phyloP scores from a whole-genome alignment of 129 eudicot genomes.

The Artemisia annua region DNA sequence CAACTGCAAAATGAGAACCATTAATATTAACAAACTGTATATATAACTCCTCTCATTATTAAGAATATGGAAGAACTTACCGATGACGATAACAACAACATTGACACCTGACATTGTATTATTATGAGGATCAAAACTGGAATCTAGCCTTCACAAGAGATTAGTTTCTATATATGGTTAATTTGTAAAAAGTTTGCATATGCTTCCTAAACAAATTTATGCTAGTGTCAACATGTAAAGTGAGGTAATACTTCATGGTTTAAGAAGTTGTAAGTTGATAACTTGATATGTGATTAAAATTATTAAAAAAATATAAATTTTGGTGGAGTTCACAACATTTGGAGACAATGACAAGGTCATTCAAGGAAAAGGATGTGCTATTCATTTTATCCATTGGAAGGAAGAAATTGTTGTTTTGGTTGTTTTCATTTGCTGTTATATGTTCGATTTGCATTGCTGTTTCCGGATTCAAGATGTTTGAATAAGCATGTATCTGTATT shows the following conservation, averaged over 20 bases:
- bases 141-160: too few relatives aligned
- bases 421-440: too few relatives aligned
- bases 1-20: too few relatives aligned
- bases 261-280: conserved; percentile 2
- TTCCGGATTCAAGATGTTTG: too few relatives aligned
- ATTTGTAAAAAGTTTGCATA: background rate
- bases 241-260: background rate
- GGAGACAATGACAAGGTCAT: background rate
- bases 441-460: too few relatives aligned
- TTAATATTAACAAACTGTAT: too few relatives aligned
- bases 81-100: too few relatives aligned
- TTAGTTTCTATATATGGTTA: background rate
- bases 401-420: too few relatives aligned
- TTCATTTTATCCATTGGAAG: background rate
- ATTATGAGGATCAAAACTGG: background rate
- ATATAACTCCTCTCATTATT: too few relatives aligned
- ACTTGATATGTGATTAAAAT: background rate
- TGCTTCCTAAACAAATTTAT: background rate
- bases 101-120: too few relatives aligned
- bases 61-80: too few relatives aligned
- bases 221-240: background rate
- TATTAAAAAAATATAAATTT: background rate
- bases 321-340: conserved; percentile 2
- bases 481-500: too few relatives aligned
- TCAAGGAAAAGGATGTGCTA: background rate